These are phyloP conservation scores for Aspergillus piperis DNA, from an alignment of 2,329 filamentous ascomycete genomes.

Conservation along the genomic window DNA sequence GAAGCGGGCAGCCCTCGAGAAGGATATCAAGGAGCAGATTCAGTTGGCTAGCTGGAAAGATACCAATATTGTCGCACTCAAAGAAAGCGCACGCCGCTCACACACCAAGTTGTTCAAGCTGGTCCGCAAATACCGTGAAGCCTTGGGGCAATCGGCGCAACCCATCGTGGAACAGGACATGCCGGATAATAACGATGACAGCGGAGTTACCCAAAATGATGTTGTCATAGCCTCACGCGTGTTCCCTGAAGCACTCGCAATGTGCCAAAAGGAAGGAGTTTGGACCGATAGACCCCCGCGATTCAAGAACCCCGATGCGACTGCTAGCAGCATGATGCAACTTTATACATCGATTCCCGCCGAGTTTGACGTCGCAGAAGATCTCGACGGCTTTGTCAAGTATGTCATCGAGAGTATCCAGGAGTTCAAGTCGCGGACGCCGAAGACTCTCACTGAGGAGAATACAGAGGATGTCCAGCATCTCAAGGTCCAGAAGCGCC, in stretches of 20 bases:
- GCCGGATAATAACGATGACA: constrained; percentile 37
- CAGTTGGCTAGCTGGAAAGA: constrained; percentile 97
- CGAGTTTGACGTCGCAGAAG: constrained; percentile 57
- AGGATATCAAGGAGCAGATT: constrained; percentile 89
- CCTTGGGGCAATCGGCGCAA: constrained; percentile 76
- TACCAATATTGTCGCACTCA: constrained; percentile 85
- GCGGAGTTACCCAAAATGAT: constrained; percentile 18
- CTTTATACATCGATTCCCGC: constrained; percentile 57
- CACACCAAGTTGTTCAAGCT: constrained; percentile 91
- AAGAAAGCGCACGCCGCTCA: constrained; percentile 85
- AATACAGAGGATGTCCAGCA: constrained; percentile 84
- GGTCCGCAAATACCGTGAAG: constrained; percentile 81
- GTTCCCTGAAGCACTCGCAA: constrained; percentile 34
- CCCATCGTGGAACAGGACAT: constrained; percentile 49
- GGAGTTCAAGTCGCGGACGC: constrained; percentile 81
- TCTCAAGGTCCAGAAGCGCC: constrained; percentile 85
- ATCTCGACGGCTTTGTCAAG: constrained; percentile 68
- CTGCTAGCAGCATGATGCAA: constrained; percentile 72
- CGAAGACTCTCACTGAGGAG: constrained; percentile 76
- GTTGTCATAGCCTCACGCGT: constrained; percentile 20
- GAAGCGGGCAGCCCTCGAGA: constrained; percentile 77
- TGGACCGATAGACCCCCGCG: constrained; percentile 59
- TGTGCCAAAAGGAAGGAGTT: constrained; percentile 31
- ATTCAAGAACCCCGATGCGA: constrained; percentile 69
- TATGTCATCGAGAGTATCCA: constrained; percentile 68